Evolutionary conservation across 116 monocot genomes (phyloP).

Genomic region (Cymodocea nodosa): DNA sequence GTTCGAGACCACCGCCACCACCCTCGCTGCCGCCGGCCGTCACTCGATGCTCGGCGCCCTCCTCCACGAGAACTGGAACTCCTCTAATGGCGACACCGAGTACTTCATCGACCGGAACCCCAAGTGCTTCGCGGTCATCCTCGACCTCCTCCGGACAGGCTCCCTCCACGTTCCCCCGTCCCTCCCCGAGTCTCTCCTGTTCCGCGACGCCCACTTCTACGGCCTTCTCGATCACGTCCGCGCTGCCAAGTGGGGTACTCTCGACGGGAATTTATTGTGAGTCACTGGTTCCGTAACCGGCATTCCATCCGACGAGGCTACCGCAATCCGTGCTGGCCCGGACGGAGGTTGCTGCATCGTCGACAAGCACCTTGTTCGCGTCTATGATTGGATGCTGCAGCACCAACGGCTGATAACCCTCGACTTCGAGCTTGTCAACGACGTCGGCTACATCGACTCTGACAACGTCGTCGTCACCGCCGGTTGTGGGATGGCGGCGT

Average conservation of each 20-base stretch:
- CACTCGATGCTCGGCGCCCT: slow-evolving; percentile 22
- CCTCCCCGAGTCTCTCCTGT: slow-evolving; percentile 36
- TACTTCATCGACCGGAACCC: slow-evolving; percentile 73
- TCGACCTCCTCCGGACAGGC: slow-evolving; percentile 61
- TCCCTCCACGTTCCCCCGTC: slow-evolving; percentile 36
- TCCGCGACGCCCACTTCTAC: slow-evolving; percentile 56
- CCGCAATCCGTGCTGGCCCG: slow-evolving; percentile 56
- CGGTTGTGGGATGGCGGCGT: slow-evolving; percentile 54
- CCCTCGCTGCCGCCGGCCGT: slow-evolving; percentile 17
- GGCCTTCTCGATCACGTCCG: slow-evolving; percentile 57
- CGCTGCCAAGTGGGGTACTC: slow-evolving; percentile 41
- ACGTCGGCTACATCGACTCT: slow-evolving; percentile 57
- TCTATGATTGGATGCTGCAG: slow-evolving; percentile 63
- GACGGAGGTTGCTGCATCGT: slow-evolving; percentile 78
- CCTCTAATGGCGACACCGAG: slow-evolving; percentile 2
- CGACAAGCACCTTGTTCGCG: slow-evolving; percentile 45
- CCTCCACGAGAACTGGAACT: slow-evolving; percentile 18
- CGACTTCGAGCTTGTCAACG: slow-evolving; percentile 65
- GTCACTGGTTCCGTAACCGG: slow-evolving; percentile 16
- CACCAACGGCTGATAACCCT: slow-evolving; percentile 44
- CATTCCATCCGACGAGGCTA: slow-evolving; percentile 39
- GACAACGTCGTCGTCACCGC: slow-evolving; percentile 48
- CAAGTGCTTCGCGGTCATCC: slow-evolving; percentile 43
- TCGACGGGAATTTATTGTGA: slow-evolving; percentile 47
- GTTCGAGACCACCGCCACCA: slow-evolving; percentile 22